These are phyloP conservation scores for Letharia columbiana DNA, from an alignment of 495 filamentous ascomycete genomes.

Conservation along the genomic window DNA sequence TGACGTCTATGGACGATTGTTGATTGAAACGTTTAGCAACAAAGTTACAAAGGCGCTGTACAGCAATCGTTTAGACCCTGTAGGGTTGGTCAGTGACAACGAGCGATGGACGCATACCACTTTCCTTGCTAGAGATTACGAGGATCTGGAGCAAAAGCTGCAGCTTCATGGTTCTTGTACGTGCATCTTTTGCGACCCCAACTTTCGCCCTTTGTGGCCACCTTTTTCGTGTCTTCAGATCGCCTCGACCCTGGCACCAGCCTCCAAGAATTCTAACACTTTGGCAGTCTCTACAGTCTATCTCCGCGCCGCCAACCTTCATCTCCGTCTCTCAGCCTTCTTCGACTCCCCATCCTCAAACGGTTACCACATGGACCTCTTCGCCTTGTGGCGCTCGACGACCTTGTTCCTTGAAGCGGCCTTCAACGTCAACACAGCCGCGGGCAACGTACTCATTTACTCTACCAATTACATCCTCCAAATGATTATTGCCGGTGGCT, in stretches of 20 bases:
- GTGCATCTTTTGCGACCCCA: slow-evolving; percentile 1
- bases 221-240: not conserved
- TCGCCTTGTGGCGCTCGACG: slow-evolving; percentile 67
- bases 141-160: slow-evolving; percentile 43
- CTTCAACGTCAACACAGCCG: slow-evolving; percentile 49
- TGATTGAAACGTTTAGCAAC: slow-evolving; percentile 76
- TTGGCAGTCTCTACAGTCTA: slow-evolving; percentile 61
- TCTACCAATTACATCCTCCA: slow-evolving; percentile 83
- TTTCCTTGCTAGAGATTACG: slow-evolving; percentile 44
- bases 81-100: slow-evolving; percentile 62
- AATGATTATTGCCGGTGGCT: slow-evolving; percentile 83
- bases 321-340: slow-evolving; percentile 78
- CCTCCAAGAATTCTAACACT: slow-evolving; percentile 22
- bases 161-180: slow-evolving; percentile 40
- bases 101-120: slow-evolving; percentile 60
- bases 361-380: slow-evolving; percentile 68
- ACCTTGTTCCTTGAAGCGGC: slow-evolving; percentile 66
- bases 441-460: slow-evolving; percentile 51
- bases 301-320: slow-evolving; percentile 68
- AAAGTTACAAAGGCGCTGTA: slow-evolving; percentile 82
- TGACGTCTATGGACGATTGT: slow-evolving; percentile 58
- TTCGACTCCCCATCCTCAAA: slow-evolving; percentile 70
- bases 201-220: not conserved
- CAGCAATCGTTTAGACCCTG: slow-evolving; percentile 65
- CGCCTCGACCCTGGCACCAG: not conserved